Evolutionary conservation across 352 stramenopile genomes (phyloP), one percentile per base, ranked within the genome.

Genomic region (Pythium dissimile): DNA sequence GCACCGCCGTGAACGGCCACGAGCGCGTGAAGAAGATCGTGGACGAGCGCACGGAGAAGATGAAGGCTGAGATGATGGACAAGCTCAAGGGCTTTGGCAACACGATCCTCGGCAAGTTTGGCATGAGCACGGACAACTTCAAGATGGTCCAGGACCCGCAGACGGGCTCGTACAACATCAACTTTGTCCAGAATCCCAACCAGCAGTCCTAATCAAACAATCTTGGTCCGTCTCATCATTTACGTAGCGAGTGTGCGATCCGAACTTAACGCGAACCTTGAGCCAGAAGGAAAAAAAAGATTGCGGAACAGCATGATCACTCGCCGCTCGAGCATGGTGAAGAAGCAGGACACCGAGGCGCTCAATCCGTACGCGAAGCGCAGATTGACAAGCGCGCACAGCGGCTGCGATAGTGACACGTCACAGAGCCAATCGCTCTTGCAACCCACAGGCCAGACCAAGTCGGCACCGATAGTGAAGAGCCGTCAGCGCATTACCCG

Each of bases 31-130:
- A 97, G 75, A 90, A 88, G 58, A 62, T 95, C 8, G 88, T 98
- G 54, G 90, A 97, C 30, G 93, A 98, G 64, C 81, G 92, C 38
- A 83, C 98, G 59, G 97, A 99, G 69, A 98, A 99, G 74, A 88
- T 99, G 70, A 99, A 99, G 77, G 90, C 92, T 24, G 95, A 98
- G 73, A 99, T 98, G 70, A 71, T 99, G 59, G 95, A 92, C 51
- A 95, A 93, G 72, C 86, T 99, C 51, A 99, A 99, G 73, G 97
- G 98, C 49, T 94, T 99, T 54, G 97, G 97, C 23, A 99, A 99
- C 77, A 97, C 84, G 48, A 87, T 99, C 44, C 75, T 99, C 18
- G 94, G 97, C 56, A 99, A 99, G 66, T 99, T 99, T 75, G 97
- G 97, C 30, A 80, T 99, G 62, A 99, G 92, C 71, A 90, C 98